Percentiles rank a stretch among this genome's conserved stretches.
Evolutionary conservation across 164 flowering plant species (phyloP).

Genomic region (Kalanchoe fedtschenkoi): DNA sequence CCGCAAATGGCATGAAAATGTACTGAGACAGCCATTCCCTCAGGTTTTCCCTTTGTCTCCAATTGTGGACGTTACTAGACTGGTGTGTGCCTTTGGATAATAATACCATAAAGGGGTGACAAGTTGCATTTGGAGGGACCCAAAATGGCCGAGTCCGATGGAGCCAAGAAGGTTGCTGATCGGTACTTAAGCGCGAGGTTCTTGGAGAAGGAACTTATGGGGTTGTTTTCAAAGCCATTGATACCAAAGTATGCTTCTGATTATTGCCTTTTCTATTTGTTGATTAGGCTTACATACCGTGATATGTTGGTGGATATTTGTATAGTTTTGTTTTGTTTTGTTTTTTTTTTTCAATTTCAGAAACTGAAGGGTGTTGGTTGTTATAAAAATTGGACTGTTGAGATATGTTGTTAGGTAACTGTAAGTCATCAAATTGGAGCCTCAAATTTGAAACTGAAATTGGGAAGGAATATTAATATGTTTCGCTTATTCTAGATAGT

Average conservation of each 20-base stretch:
- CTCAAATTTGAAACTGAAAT: not conserved
- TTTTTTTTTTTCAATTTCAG: no score
- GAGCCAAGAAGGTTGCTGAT: slow-evolving; percentile 60
- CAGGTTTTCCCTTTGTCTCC: no score
- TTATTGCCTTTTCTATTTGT: not conserved
- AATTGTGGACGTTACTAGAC: no score
- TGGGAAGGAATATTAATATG: not conserved
- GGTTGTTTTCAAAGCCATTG: slow-evolving; percentile 89
- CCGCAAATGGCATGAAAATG: no score
- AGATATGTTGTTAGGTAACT: no score
- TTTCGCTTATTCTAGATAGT: not conserved
- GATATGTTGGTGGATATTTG: not conserved
- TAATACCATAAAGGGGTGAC: not conserved
- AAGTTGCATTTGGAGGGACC: not conserved
- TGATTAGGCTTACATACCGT: slow-evolving; percentile 10
- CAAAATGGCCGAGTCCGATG: slow-evolving; percentile 36
- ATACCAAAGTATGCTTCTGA: slow-evolving; percentile 44
- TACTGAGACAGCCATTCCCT: no score
- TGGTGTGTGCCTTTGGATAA: not conserved
- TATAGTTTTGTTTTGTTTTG: no score
- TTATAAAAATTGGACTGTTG: no score
- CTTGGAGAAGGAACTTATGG: slow-evolving; percentile 98
- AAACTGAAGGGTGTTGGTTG: no score
- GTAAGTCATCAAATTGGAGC: not conserved
- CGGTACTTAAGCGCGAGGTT: slow-evolving; percentile 80